Percentiles rank a stretch among this genome's conserved stretches.
Conservation (phyloP, 2,329 filamentous ascomycete species). For the Verticillium albo-atrum region DNA sequence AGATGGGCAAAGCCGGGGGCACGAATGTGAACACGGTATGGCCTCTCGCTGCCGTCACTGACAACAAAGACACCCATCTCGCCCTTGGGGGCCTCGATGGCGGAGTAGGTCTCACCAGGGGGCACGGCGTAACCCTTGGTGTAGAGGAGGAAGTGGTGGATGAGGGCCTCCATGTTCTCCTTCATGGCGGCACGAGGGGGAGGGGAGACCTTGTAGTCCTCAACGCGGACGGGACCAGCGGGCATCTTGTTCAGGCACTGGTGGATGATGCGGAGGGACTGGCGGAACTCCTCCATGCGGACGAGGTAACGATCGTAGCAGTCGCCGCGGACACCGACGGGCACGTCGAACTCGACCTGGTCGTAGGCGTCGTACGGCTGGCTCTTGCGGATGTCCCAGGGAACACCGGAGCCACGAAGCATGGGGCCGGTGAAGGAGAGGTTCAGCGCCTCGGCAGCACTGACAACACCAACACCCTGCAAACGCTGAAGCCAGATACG, state of each 20-base stretch:
- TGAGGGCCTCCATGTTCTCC: slow-evolving; percentile 99
- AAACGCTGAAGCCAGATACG: slow-evolving; percentile 97
- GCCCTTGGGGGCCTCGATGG: slow-evolving; percentile 98
- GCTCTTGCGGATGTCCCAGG: slow-evolving; percentile 95
- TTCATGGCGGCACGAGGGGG: slow-evolving; percentile 98
- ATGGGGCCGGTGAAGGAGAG: slow-evolving; percentile 96
- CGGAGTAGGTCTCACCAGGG: slow-evolving; percentile 95
- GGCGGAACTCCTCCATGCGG: slow-evolving; percentile 99
- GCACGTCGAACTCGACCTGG: slow-evolving; percentile 96
- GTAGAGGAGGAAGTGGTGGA: slow-evolving; percentile 98
- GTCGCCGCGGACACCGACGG: slow-evolving; percentile 93
- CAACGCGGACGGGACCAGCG: slow-evolving; percentile 84
- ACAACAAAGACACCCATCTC: slow-evolving; percentile 99
- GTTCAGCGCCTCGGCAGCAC: slow-evolving; percentile 91
- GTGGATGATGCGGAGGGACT: slow-evolving; percentile 96
- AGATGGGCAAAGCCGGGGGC: slow-evolving; percentile 96
- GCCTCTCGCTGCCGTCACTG: slow-evolving; percentile 91
- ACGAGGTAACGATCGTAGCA: slow-evolving; percentile 99
- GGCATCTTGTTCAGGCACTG: slow-evolving; percentile 99
- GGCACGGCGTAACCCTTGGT: slow-evolving; percentile 98
- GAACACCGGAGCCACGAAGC: slow-evolving; percentile 93
- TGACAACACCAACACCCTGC: slow-evolving; percentile 85
- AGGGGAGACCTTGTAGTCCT: slow-evolving; percentile 97
- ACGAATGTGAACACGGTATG: slow-evolving; percentile 95
- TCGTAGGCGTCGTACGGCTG: slow-evolving; percentile 97